A percentile compares a stretch with the other conserved stretches of the same genome.
phyloP scores from a whole-genome alignment of 805 yeast genomes.

The Zygosaccharomyces pseudorouxii region DNA sequence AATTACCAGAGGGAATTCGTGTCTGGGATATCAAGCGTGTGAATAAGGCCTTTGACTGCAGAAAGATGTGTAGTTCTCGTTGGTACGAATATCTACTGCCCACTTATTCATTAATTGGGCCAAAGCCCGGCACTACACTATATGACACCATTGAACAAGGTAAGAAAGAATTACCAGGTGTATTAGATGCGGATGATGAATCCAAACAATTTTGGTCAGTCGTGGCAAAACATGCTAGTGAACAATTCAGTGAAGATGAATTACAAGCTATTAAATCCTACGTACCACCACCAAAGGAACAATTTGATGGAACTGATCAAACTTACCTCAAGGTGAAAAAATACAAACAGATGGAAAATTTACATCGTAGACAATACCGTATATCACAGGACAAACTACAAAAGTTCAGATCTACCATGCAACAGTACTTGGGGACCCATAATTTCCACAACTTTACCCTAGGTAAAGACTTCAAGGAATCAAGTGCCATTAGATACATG shows the following conservation, averaged over 20 bases:
- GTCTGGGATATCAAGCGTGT: conserved; percentile 91
- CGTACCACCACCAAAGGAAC: conserved; percentile 37
- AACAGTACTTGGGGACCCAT: conserved; percentile 77
- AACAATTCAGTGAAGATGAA: conserved; percentile 32
- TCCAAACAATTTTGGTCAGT: conserved; percentile 70
- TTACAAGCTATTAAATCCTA: conserved; percentile 26
- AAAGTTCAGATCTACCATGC: conserved; percentile 61
- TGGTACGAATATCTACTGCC: conserved; percentile 92
- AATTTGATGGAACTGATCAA: conserved; percentile 39
- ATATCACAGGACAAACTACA: conserved; percentile 58
- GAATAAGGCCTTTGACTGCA: conserved; percentile 87
- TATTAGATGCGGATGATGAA: conserved; percentile 59
- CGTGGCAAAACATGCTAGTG: conserved; percentile 39
- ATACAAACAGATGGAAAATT: conserved; percentile 60
- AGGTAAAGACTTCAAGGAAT: conserved; percentile 77
- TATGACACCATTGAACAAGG: conserved; percentile 55
- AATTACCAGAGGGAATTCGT: conserved; percentile 80
- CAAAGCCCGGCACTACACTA: conserved; percentile 71
- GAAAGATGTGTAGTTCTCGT: conserved; percentile 94
- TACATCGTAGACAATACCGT: conserved; percentile 63
- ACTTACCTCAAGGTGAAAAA: conserved; percentile 41
- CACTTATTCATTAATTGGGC: conserved; percentile 83
- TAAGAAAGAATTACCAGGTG: conserved; percentile 51
- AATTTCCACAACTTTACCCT: conserved; percentile 87
- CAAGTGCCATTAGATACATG: conserved; percentile 82